Evolutionary conservation across 495 filamentous ascomycete genomes (phyloP), one percentile per base, ranked within the genome.

Genomic region (Aspergillus avenaceus): DNA sequence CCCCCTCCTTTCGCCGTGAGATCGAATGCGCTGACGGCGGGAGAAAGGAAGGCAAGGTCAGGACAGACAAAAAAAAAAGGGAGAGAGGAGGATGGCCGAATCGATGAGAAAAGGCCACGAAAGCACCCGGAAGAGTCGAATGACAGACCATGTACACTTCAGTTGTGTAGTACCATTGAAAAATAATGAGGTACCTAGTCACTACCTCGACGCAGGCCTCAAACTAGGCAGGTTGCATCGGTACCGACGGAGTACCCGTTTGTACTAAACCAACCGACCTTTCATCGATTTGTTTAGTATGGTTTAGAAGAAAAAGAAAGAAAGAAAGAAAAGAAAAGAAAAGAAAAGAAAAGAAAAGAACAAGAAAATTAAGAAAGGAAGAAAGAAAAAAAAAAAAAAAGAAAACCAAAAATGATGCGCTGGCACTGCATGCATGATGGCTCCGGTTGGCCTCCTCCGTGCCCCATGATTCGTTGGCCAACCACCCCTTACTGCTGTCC

Each of bases 351-450:
- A n/a, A n/a, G n/a, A n/a, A n/a, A n/a, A n/a, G n/a, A n/a, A n/a
- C n/a, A n/a, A n/a, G n/a, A n/a, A n/a, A n/a, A n/a, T n/a, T n/a
- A n/a, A n/a, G n/a, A n/a, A n/a, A n/a, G n/a, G n/a, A n/a, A n/a
- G n/a, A n/a, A n/a, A n/a, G n/a, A n/a, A n/a, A n/a, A n/a, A n/a
- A n/a, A n/a, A n/a, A n/a, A n/a, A n/a, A n/a, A n/a, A n/a, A 41
- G 14, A 21, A 12, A 41, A 9, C 24, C n/a, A 16, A 16, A 16
- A 37, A 19, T 55, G 58, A 57, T 61, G 58, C 41, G 58, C 47
- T 61, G 58, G 58, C 58, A 61, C 40, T 55, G 66, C 66, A 69
- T 72, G 66, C 56, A 55, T 64, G 61, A 54, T 56, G 52, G 53
- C 34, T 48, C 43, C 16, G 29, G 31, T 16, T 25, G 26, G 2